Conservation (phyloP, 1,284 basidiomycete genomes). For the Cryptococcus amylolentus region DNA sequence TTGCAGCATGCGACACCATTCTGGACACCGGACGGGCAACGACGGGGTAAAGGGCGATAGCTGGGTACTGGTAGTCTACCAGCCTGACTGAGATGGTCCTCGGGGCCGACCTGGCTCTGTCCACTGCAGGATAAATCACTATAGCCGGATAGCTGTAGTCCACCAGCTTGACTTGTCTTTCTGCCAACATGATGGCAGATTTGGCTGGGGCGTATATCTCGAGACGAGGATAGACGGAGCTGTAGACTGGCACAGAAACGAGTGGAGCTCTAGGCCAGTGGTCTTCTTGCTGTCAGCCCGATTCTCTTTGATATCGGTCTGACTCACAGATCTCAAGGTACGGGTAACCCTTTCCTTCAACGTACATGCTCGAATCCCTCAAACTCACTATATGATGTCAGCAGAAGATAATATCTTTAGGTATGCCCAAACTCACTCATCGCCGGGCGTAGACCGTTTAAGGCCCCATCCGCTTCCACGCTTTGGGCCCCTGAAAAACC, state of each 20-base stretch:
- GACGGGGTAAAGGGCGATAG: too few species aligned
- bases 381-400: neutral
- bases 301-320: neutral
- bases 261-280: neutral
- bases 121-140: too few species aligned
- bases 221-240: neutral
- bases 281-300: neutral
- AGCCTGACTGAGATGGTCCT: too few species aligned
- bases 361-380: neutral
- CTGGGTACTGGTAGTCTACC: too few species aligned
- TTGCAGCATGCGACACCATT: too few species aligned
- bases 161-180: too few species aligned
- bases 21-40: too few species aligned
- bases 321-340: neutral
- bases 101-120: too few species aligned
- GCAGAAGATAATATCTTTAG: neutral
- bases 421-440: neutral
- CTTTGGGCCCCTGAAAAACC: conserved; percentile 10
- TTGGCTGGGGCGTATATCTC: neutral
- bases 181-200: too few species aligned
- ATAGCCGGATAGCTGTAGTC: too few species aligned
- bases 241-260: neutral
- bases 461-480: conserved; percentile 2
- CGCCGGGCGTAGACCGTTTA: conserved; percentile 5
- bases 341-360: neutral